Conservation (phyloP, 352 stramenopile genomes). For the Globisporangium spinosum region DNA sequence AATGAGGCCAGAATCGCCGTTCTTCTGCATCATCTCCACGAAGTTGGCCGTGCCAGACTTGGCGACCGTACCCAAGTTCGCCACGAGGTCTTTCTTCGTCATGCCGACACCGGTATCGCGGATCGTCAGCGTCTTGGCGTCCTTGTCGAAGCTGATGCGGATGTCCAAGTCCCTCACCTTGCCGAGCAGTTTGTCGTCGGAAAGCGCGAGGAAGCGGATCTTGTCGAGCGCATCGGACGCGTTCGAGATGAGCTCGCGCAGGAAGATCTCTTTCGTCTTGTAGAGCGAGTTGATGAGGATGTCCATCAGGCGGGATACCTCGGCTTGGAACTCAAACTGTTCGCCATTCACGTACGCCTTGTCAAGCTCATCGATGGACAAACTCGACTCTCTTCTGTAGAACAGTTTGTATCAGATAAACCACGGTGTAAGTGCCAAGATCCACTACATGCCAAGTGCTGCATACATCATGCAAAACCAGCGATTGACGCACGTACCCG, state of each 20-base stretch:
- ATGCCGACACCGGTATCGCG: constrained; percentile 98
- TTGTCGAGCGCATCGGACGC: constrained; percentile 99
- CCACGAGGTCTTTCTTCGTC: constrained; percentile 97
- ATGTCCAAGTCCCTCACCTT: constrained; percentile 93
- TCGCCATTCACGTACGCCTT: constrained; percentile 49
- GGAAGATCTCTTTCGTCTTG: constrained; percentile 98
- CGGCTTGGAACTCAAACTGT: constrained; percentile 92
- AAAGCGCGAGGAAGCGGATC: constrained; percentile 94
- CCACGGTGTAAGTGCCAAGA: constrained; percentile 17
- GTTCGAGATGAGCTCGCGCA: constrained; percentile 98
- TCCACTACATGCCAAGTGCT: not conserved
- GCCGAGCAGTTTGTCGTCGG: constrained; percentile 91
- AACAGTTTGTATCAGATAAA: constrained; percentile 21
- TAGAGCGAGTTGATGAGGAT: constrained; percentile 66
- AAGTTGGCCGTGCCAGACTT: constrained; percentile 99
- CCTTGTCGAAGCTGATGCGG: constrained; percentile 95
- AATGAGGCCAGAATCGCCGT: constrained; percentile 93
- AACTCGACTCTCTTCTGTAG: constrained; percentile 28
- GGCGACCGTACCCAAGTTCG: constrained; percentile 96
- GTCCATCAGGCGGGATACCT: constrained; percentile 96
- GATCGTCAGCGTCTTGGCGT: constrained; percentile 97
- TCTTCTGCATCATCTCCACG: constrained; percentile 93
- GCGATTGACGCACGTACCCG: constrained; percentile 27
- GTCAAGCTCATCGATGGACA: constrained; percentile 47
- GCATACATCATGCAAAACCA: not conserved